Evolutionary conservation across 1,139 yeast genomes (phyloP), one percentile per base, ranked within the genome.

Genomic region (Debaryomyces udenii): DNA sequence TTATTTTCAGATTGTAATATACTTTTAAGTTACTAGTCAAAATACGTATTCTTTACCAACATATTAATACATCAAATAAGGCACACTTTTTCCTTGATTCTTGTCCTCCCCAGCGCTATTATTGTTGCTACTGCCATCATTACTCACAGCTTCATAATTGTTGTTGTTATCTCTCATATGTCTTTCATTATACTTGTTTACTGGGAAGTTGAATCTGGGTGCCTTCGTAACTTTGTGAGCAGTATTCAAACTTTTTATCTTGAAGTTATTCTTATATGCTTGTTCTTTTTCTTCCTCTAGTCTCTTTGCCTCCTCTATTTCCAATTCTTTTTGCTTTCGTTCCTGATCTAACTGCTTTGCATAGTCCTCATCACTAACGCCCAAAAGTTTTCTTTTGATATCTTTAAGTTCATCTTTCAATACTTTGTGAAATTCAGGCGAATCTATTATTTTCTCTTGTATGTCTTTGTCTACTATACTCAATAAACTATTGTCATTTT

Each of bases 391-490:
- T 15, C 78, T 48, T 42, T 60, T 56, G 4, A 71, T 60, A 43
- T 72, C 72, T 38, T 60, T 60, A 27, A 74, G 50, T 38, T 72
- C 77, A 2, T 40, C 47, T 36, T 57, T 59, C n/a, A 74, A 47
- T 6, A 51, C 34, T 15, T 54, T 51, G 41, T 69, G 74, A 46
- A 74, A 74, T 24, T 67, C 68, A 3, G 69, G 68, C 3, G 76
- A 68, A 42, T 72, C 77, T 22, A 71, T 67, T 37, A 73, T 68
- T 48, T 70, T 71, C 37, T 70, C 77, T 40, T 70, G 74, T 27
- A 73, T 72, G 51, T 71, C 78, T 43, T 66, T 67, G 44, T 74
- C 78, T 10, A 73, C 78, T 11, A 73, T 71, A 39, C 68, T 62
- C 28, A 71, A 52, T 23, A 65, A 48, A 24, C 57, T 51, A 24